Evolutionary conservation across 1,284 basidiomycete species (phyloP).

Genomic region (Puccinia sorghi): DNA sequence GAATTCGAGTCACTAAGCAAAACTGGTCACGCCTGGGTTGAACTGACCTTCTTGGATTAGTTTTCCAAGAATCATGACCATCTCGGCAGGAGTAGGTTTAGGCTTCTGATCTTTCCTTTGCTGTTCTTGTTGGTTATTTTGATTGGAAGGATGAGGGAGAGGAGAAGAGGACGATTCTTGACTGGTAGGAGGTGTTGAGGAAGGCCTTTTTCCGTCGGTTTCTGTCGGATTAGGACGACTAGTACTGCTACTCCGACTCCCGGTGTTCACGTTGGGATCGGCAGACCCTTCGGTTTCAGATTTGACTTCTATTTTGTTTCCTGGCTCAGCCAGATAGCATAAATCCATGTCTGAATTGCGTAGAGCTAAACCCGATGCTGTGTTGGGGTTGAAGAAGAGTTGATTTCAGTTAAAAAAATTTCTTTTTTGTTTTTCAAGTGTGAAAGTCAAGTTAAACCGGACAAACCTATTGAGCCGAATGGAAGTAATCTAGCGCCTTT

Average conservation of each 20-base stretch:
- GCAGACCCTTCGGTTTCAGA: slow-evolving; percentile 60
- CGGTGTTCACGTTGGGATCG: neutral
- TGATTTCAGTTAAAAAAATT: slow-evolving; percentile 68
- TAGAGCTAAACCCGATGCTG: slow-evolving; percentile 32
- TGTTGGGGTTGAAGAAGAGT: slow-evolving; percentile 68
- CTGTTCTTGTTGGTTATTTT: slow-evolving; percentile 14
- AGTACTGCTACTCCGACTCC: neutral
- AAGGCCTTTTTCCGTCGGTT: neutral
- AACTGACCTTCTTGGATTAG: slow-evolving; percentile 81
- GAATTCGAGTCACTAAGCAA: neutral
- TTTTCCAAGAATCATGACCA: slow-evolving; percentile 90
- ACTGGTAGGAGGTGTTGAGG: neutral
- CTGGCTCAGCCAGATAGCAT: slow-evolving; percentile 86
- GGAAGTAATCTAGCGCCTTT: slow-evolving; percentile 85
- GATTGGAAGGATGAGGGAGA: slow-evolving; percentile 20
- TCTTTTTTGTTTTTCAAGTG: slow-evolving; percentile 63
- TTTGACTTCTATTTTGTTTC: slow-evolving; percentile 55
- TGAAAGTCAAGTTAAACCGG: slow-evolving; percentile 24
- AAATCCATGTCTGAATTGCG: slow-evolving; percentile 84
- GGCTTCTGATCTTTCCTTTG: slow-evolving; percentile 58
- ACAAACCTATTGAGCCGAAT: slow-evolving; percentile 70
- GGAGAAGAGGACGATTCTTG: neutral
- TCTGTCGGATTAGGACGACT: neutral
- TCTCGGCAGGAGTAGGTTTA: slow-evolving; percentile 73
- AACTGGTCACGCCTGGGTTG: neutral